These are phyloP conservation scores for Termitomyces sp. DNA, from an alignment of 768 basidiomycete genomes.

Conservation along the genomic window DNA sequence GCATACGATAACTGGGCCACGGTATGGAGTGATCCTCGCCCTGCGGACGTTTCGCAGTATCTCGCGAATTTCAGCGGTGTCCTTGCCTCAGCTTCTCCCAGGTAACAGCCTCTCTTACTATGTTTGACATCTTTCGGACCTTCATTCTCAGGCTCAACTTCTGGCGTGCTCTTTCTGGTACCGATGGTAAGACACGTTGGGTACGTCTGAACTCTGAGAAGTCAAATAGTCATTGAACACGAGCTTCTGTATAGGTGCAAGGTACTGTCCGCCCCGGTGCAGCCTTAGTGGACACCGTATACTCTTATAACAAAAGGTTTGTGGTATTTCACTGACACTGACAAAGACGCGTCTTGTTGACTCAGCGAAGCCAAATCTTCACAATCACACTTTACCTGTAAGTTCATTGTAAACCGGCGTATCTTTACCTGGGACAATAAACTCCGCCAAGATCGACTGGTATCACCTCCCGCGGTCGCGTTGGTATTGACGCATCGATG, in stretches of 20 bases:
- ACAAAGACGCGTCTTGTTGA: neutral
- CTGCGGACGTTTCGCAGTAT: slow-evolving; percentile 54
- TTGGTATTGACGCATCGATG: slow-evolving; percentile 50
- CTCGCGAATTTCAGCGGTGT: slow-evolving; percentile 45
- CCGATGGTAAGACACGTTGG: slow-evolving; percentile 43
- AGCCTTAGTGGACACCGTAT: slow-evolving; percentile 39
- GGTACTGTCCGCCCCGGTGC: slow-evolving; percentile 61
- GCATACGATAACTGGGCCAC: slow-evolving; percentile 63
- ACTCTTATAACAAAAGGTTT: slow-evolving; percentile 45
- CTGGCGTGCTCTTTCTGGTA: slow-evolving; percentile 47
- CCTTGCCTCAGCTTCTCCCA: slow-evolving; percentile 50
- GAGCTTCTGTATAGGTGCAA: slow-evolving; percentile 35
- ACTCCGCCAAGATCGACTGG: slow-evolving; percentile 41
- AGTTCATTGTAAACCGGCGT: slow-evolving; percentile 8
- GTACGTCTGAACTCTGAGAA: slow-evolving; percentile 21
- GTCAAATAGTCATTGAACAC: neutral
- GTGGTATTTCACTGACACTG: neutral
- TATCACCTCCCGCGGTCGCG: slow-evolving; percentile 55
- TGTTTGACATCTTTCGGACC: neutral
- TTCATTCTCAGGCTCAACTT: slow-evolving; percentile 45
- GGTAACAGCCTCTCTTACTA: slow-evolving; percentile 21
- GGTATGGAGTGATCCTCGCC: slow-evolving; percentile 47
- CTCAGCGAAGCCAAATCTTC: slow-evolving; percentile 37
- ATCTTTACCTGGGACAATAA: neutral
- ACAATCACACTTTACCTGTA: slow-evolving; percentile 60